phyloP scores from a whole-genome alignment of 306 rosid genomes.

The Ochetophila trinervis region DNA sequence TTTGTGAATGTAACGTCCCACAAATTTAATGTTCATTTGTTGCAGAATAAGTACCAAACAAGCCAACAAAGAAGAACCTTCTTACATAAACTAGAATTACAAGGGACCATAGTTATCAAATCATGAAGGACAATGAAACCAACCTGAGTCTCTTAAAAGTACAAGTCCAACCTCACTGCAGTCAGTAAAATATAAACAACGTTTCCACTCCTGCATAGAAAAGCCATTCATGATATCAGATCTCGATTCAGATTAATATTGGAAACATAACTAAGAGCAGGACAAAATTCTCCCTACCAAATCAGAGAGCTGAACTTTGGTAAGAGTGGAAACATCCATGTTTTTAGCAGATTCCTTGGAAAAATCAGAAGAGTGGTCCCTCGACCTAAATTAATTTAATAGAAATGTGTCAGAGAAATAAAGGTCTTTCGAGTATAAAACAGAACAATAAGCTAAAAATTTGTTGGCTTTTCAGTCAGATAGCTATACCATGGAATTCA shows the following conservation, averaged over 20 bases:
- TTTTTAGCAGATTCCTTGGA: conserved; percentile 42
- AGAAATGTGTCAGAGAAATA: conserved; percentile 20
- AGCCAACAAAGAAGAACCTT: conserved; percentile 3
- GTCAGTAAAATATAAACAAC: conserved; percentile 64
- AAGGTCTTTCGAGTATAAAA: background rate
- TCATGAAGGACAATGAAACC: conserved; percentile 11
- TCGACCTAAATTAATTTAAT: conserved; percentile 45
- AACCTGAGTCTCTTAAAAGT: conserved; percentile 71
- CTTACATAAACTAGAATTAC: background rate
- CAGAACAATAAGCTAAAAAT: background rate
- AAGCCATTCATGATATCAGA: conserved; percentile 21
- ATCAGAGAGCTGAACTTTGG: conserved; percentile 70
- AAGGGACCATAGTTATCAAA: conserved; percentile 6
- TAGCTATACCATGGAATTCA: conserved; percentile 1
- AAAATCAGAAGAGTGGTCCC: conserved; percentile 40
- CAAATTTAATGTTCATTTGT: too few species aligned
- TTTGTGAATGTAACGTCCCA: too few species aligned
- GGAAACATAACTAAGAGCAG: conserved; percentile 22
- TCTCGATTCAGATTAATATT: conserved; percentile 11
- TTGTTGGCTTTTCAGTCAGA: background rate
- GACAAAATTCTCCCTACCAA: conserved; percentile 52
- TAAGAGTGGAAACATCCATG: conserved; percentile 51
- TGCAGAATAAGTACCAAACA: too few species aligned
- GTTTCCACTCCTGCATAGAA: conserved; percentile 74
- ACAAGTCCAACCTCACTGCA: conserved; percentile 84